Evolutionary conservation across 2,329 filamentous ascomycete species (phyloP), one percentile per base, ranked within the genome.

Genomic region (Penicillium expansum): DNA sequence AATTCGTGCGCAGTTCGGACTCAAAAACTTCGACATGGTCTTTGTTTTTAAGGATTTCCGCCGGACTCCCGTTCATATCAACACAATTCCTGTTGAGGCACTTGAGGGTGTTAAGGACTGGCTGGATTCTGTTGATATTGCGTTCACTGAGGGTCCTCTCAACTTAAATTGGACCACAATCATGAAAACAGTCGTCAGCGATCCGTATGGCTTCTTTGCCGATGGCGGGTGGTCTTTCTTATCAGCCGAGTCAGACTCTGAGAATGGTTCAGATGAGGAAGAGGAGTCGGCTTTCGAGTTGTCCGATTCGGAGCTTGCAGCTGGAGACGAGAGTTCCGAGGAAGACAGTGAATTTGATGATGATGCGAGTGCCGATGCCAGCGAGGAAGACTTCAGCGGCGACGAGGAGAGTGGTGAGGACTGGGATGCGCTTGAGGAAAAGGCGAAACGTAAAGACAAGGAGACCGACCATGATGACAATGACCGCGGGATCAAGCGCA

Each of bases 131-230:
- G 92, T 94, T 47, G 93, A 99, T 70, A 96, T 99, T 70, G 88
- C 94, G 18, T 97, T 88, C 79, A 90, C 86, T 13, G 95, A 99
- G 76, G 94, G 94, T 56, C 94, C 93, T 1, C 86, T 99, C 65
- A 99, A 99, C 79, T 83, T 99, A 56, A 97, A 97, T 82, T 99
- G 94, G 94, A 89, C 90, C 11, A 96, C 92, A 16, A 99, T 99
- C 71, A 99, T 99, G 92, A 99, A 99, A 83, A 99, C 94, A 0
- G 92, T 99, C 27, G 93, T 90, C 20, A 87, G 89, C 35, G 92
- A 99, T 71, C 91, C 94, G 2, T 93, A 99, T 72, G 86, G 89
- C 66, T 99, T 99, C 85, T 99, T 97, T 75, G 85, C 83, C 4
- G 93, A 97, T 62, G 94, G 95, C 32, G 94, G 94, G 44, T 99